Evolutionary conservation across 768 basidiomycete genomes (phyloP).

Genomic region (Harrya chromipes): DNA sequence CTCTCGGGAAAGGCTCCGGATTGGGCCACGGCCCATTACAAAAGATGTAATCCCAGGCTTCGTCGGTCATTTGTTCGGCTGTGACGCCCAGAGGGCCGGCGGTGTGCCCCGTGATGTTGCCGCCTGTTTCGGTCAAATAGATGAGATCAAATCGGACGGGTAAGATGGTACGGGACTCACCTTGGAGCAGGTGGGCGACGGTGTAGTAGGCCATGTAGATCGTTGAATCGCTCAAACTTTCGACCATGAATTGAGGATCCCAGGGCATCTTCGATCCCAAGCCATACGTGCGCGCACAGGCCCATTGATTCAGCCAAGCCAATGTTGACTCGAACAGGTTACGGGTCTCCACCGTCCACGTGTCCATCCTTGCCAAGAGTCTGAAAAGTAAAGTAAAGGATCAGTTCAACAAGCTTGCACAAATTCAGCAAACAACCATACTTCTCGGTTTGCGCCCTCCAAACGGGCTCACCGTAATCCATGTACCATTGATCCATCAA

Average conservation of each 20-base stretch:
- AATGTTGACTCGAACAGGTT: constrained; percentile 89
- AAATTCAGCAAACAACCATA: constrained; percentile 36
- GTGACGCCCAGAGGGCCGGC: constrained; percentile 83
- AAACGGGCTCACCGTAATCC: constrained; percentile 90
- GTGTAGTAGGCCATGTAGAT: constrained; percentile 99
- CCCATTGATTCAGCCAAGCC: constrained; percentile 98
- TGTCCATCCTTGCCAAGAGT: constrained; percentile 80
- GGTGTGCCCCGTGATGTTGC: constrained; percentile 72
- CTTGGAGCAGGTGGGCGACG: constrained; percentile 70
- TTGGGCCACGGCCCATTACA: constrained; percentile 74
- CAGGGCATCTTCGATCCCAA: constrained; percentile 94
- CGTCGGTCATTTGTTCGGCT: constrained; percentile 93
- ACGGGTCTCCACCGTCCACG: constrained; percentile 88
- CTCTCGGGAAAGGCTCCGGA: constrained; percentile 59
- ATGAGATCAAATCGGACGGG: constrained; percentile 7
- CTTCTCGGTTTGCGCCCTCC: constrained; percentile 86
- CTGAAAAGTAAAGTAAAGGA: constrained; percentile 36
- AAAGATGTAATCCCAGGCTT: constrained; percentile 95
- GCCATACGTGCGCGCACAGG: constrained; percentile 97
- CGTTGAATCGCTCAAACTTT: constrained; percentile 95
- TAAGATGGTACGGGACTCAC: constrained; percentile 14
- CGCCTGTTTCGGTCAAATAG: constrained; percentile 38
- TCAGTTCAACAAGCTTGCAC: constrained; percentile 2
- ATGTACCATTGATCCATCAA: constrained; percentile 99
- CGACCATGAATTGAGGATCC: constrained; percentile 96